phyloP scores from a whole-genome alignment of 2,329 filamentous ascomycete species.

The Fusarium annulatum region DNA sequence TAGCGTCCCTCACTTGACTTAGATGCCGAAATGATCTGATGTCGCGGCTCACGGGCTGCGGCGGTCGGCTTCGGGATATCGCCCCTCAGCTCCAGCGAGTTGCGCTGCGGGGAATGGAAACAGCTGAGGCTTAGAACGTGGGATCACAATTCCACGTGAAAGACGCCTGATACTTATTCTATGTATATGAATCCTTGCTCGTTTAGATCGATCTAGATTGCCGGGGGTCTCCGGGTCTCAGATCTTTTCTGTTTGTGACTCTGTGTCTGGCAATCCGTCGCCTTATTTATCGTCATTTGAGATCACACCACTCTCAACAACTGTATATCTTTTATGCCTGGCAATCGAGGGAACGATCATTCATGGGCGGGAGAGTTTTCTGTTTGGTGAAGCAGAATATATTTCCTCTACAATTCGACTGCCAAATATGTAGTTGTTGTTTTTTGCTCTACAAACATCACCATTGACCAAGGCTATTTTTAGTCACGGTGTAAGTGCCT shows the following conservation, averaged over 20 bases:
- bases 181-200: background rate
- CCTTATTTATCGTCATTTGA: background rate
- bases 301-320: background rate
- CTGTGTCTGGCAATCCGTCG: background rate
- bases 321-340: background rate
- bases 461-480: background rate
- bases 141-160: constrained; percentile 3
- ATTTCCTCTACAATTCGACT: background rate
- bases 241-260: background rate
- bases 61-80: constrained; percentile 36
- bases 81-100: background rate
- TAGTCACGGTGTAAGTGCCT: background rate
- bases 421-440: background rate
- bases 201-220: background rate
- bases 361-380: rapidly evolving
- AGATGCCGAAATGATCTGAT: constrained; percentile 34
- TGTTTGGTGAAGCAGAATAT: background rate
- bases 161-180: background rate
- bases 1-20: constrained; percentile 2
- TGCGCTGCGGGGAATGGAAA: constrained; percentile 22
- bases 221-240: background rate
- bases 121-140: background rate
- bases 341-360: background rate
- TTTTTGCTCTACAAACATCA: background rate
- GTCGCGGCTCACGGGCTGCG: constrained; percentile 18